Percentiles rank a stretch among this genome's conserved stretches.
phyloP scores from a whole-genome alignment of 108 stramenopile species.

The Asterionellopsis glacialis region DNA sequence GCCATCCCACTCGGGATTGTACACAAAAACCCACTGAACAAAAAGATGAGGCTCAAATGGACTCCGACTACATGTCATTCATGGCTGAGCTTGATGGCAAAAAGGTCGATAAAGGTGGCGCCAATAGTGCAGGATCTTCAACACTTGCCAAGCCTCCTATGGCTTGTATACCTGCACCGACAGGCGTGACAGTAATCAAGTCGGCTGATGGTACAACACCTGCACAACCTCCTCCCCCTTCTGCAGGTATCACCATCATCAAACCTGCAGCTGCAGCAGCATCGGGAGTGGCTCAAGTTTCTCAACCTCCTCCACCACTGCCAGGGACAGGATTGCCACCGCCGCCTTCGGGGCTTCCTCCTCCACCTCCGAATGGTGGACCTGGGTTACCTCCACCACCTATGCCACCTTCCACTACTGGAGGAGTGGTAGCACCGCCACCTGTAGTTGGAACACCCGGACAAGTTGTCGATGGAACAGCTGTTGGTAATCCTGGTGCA shows the following conservation, averaged over 20 bases:
- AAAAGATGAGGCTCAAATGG: conserved; percentile 65
- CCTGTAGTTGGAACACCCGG: not conserved
- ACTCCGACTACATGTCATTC: conserved; percentile 91
- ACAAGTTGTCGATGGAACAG: not conserved
- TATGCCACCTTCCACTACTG: conserved; percentile 20
- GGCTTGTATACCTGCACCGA: conserved; percentile 13
- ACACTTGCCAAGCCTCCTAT: not conserved
- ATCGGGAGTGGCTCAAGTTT: conserved; percentile 1
- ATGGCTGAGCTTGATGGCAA: conserved; percentile 97
- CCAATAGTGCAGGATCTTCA: too few species aligned
- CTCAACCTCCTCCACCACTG: conserved; percentile 3
- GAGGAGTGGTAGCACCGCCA: conserved; percentile 9
- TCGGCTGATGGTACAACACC: conserved; percentile 5
- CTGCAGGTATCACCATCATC: conserved; percentile 1
- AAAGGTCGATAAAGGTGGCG: conserved; percentile 18
- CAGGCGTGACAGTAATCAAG: conserved; percentile 1
- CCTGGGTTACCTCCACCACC: conserved; percentile 15
- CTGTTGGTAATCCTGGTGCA: conserved; percentile 25
- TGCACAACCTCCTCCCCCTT: conserved; percentile 11
- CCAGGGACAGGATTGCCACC: conserved; percentile 15
- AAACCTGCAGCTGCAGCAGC: conserved; percentile 5
- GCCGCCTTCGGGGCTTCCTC: conserved; percentile 18
- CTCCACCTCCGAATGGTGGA: conserved; percentile 14
- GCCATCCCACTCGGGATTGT: conserved; percentile 98
- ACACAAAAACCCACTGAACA: conserved; percentile 32